phyloP scores from a whole-genome alignment of 345 rosid species.

The Passiflora organensis region DNA sequence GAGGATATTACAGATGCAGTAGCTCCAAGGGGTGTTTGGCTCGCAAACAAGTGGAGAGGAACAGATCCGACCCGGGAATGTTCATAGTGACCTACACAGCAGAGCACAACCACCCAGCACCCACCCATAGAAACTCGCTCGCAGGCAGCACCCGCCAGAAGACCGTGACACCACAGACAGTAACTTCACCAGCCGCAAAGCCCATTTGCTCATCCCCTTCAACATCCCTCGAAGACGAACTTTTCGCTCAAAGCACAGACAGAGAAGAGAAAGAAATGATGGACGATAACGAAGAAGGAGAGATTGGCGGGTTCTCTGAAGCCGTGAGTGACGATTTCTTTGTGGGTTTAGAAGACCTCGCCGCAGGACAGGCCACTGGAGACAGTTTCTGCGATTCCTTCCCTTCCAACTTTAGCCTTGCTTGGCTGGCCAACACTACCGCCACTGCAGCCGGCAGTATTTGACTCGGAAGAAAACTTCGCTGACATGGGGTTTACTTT shows the following conservation, averaged over 20 bases:
- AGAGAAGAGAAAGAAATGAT: constrained; percentile 41
- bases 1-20: constrained; percentile 94
- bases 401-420: constrained; percentile 25
- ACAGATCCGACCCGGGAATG: constrained; percentile 90
- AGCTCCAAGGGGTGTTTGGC: constrained; percentile 95
- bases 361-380: constrained; percentile 29
- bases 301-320: constrained; percentile 30
- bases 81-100: constrained; percentile 91
- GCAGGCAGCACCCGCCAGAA: constrained; percentile 92
- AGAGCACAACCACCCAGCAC: constrained; percentile 93
- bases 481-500: constrained; percentile 5
- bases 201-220: constrained; percentile 41
- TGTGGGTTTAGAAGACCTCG: constrained; percentile 61
- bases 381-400: constrained; percentile 47
- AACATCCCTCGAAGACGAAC: constrained; percentile 57
- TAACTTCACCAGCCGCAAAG: constrained; percentile 14
- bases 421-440: constrained; percentile 25
- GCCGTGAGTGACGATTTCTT: constrained; percentile 79
- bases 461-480: constrained; percentile 7
- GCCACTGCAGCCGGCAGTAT: constrained; percentile 28
- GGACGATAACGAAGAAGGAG: constrained; percentile 61
- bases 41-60: constrained; percentile 94
- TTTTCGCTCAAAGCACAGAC: constrained; percentile 28
- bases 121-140: constrained; percentile 88
- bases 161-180: constrained; percentile 25